Base-by-base conservation (phyloP, 208 protist species). In the Crithidia acanthocephali region DNA sequence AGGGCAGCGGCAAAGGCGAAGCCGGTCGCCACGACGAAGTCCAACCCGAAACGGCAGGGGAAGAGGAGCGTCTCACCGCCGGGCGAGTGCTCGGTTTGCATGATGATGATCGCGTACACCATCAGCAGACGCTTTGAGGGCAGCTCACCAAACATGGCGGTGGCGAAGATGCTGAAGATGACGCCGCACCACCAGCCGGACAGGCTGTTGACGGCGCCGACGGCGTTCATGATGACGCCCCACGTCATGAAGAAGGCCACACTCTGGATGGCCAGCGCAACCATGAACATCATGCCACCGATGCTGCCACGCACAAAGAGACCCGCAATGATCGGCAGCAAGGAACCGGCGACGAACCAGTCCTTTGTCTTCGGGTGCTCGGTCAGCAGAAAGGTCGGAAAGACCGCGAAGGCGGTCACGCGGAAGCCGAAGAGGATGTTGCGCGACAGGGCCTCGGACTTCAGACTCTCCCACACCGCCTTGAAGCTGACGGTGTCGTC, bases 151-250 rank as follows among this genome's bases (percentile, higher is more conserved):
- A 88, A 68, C 28, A 91, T 61, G 30, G 55, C 72, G 22, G 80
- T 22, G 28, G 52, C 7, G 57, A 88, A 85, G 23, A 30, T 27
- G 23, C 30, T 63, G 33, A 85, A 84, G 42, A 94, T 82, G 9
- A 88, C 30, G 11, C 70, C 75, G 50, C 70, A 94, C 89, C 89
- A 94, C 86, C 89, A 94, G 1, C 70, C 78, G 8, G 67, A 62
- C 5, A 50, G 40, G 69, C 83, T 57, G 45, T 87, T 53, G 6
- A 74, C 58, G 18, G 72, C 59, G 10, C 78, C 76, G 8, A 83
- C 74, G 2, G 80, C 59, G 63, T 86, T 81, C 73, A 91, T 80
- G 20, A 90, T 64, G 18, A 70, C 52, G 20, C 85, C 84, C 71
- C 79, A 87, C 2, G 78, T 18, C 53, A 84, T 50, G 20, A 82